Evolutionary conservation across 768 basidiomycete genomes (phyloP), one percentile per base, ranked within the genome.

Genomic region (Leccinum boreale): DNA sequence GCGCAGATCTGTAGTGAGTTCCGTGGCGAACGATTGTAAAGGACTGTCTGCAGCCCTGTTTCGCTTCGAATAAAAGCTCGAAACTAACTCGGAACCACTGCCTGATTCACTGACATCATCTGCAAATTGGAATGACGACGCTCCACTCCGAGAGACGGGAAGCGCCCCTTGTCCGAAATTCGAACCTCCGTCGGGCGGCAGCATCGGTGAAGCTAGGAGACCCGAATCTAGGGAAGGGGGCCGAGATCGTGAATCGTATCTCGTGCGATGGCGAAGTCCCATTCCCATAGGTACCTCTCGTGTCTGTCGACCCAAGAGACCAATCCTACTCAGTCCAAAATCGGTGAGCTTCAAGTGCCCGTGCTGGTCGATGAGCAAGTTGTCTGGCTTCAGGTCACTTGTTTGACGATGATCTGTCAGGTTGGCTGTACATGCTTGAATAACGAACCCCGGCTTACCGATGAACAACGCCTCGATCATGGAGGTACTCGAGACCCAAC

Each of bases 271-370:
- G 28, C 81, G 79, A 35, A 75, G 74, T 52, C 78, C 72, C 64
- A 81, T 81, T 19, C 68, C 72, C 61, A 67, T 67, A 6, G 69
- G 72, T 50, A 77, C 78, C 68, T 92, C 89, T 45, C 89, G 85
- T 28, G 94, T 95, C 71, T 99, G 97, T 64, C 97, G 92, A 51
- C 96, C 95, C 29, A 99, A 80, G n/a, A 99, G 81, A 85, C 97
- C 97, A 66, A 98, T 98, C 67, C 93, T 83, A 60, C 94, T 97
- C 15, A 99, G 77, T 55, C 97, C 97, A 70, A 99, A 99, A 74
- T 99, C 97, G 24, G 97, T 99, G 35, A 99, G 83, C 74, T 98
- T 98, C 67, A 99, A 79, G 73, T 99, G 97, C 17, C 97, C 97
- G 65, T 94, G 88, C 50, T 92, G 84, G 73, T 99, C 96, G 66